Evolutionary conservation across 306 rosid species (phyloP).

Genomic region (Dryas alaskensis): DNA sequence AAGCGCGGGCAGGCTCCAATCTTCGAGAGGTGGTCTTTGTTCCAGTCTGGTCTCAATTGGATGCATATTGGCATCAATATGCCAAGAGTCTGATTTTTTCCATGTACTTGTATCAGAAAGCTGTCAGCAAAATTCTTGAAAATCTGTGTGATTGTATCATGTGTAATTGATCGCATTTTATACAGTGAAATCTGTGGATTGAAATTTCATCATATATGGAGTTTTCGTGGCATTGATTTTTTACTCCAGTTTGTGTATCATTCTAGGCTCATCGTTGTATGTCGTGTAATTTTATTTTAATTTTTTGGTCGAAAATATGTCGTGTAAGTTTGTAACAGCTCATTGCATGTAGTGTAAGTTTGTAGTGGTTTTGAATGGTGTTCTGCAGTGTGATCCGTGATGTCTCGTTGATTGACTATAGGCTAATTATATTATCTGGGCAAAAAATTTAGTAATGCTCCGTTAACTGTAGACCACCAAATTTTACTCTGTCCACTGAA

Average conservation of each 20-base stretch:
- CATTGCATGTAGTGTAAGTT: too few species aligned
- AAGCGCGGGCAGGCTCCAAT: constrained; percentile 16
- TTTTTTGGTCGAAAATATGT: too few species aligned
- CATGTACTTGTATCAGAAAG: constrained; percentile 13
- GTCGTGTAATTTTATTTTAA: too few species aligned
- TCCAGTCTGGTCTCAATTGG: constrained; percentile 28
- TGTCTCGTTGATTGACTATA: too few species aligned
- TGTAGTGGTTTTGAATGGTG: too few species aligned
- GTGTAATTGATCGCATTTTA: constrained; percentile 38
- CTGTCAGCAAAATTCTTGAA: constrained; percentile 37
- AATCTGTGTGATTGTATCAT: constrained; percentile 40
- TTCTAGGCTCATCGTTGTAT: neutral
- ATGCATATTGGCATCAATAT: constrained; percentile 23
- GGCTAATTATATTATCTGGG: too few species aligned
- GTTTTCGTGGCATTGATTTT: constrained; percentile 27
- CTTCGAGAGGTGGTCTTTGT: constrained; percentile 15
- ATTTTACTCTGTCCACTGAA: too few species aligned
- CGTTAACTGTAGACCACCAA: too few species aligned
- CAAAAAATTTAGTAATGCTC: too few species aligned
- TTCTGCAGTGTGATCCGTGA: too few species aligned
- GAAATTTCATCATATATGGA: constrained; percentile 13
- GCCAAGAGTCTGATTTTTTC: constrained; percentile 40
- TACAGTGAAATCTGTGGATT: constrained; percentile 36
- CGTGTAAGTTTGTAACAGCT: too few species aligned
- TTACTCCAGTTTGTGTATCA: constrained; percentile 17